A percentile compares a stretch with the other conserved stretches of the same genome.
Evolutionary conservation across 2,329 filamentous ascomycete species (phyloP).

Genomic region (Lizonia empirigonia): DNA sequence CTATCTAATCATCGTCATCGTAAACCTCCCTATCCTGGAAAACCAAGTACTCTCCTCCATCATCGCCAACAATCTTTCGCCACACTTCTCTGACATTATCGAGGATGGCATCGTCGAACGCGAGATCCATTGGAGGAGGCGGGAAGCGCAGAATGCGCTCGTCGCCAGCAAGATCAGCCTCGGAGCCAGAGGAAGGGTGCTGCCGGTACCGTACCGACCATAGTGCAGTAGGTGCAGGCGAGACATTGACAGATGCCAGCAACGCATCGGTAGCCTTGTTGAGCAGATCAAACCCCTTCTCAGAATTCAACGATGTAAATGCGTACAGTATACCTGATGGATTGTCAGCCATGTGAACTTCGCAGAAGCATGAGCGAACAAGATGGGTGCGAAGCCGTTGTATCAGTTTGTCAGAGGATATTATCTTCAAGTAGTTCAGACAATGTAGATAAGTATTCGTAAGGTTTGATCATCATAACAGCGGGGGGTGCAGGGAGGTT

Average conservation of each 20-base stretch:
- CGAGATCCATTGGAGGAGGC: constrained; percentile 65
- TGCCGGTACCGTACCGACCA: constrained; percentile 63
- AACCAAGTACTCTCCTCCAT: constrained; percentile 69
- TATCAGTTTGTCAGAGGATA: constrained; percentile 88
- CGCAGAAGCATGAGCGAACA: constrained; percentile 4
- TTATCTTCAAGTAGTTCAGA: constrained; percentile 92
- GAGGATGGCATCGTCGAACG: constrained; percentile 74
- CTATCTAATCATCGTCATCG: constrained; percentile 54
- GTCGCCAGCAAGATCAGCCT: constrained; percentile 39
- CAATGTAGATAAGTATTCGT: constrained; percentile 99
- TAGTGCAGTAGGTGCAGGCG: constrained; percentile 50
- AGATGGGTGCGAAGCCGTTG: constrained; percentile 44
- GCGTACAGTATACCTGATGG: constrained; percentile 64
- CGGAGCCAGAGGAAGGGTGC: constrained; percentile 26
- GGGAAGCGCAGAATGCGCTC: constrained; percentile 62
- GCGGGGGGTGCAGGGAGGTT: constrained; percentile 18
- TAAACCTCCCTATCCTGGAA: constrained; percentile 79
- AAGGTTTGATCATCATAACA: constrained; percentile 81
- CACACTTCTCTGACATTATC: constrained; percentile 72
- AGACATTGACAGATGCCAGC: constrained; percentile 45
- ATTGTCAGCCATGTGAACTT: constrained; percentile 43
- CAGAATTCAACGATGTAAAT: constrained; percentile 50
- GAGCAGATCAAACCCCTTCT: constrained; percentile 44
- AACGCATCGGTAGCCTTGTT: constrained; percentile 52
- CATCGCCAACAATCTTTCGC: constrained; percentile 64